phyloP scores from a whole-genome alignment of 2,329 filamentous ascomycete species.

The Acephala macrosclerotiorum region DNA sequence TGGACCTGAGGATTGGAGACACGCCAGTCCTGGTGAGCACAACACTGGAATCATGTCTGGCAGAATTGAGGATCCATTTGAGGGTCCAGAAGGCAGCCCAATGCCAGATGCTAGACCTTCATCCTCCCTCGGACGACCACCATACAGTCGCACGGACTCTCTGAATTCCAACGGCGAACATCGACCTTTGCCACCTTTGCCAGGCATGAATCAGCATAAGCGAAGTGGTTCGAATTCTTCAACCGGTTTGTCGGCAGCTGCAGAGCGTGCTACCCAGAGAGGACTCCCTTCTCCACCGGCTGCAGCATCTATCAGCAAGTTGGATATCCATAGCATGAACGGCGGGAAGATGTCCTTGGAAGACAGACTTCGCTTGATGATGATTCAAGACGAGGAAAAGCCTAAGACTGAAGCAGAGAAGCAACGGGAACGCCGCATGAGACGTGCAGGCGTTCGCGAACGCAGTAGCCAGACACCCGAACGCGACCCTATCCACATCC shows the following conservation, averaged over 20 bases:
- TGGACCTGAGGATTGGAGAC: conserved; percentile 95
- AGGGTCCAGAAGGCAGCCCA: conserved; percentile 67
- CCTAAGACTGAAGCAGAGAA: conserved; percentile 67
- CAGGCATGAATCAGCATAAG: conserved; percentile 60
- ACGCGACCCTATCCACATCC: conserved; percentile 45
- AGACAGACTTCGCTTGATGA: conserved; percentile 87
- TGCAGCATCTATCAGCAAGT: conserved; percentile 72
- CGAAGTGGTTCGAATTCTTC: conserved; percentile 61
- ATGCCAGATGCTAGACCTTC: conserved; percentile 58
- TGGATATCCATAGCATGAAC: conserved; percentile 79
- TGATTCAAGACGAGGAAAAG: conserved; percentile 73
- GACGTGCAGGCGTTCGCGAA: conserved; percentile 64
- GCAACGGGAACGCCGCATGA: conserved; percentile 73
- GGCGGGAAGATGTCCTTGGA: conserved; percentile 83
- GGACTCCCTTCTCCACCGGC: conserved; percentile 76
- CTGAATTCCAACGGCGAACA: conserved; percentile 80
- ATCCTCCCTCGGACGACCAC: conserved; percentile 52
- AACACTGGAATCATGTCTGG: conserved; percentile 36
- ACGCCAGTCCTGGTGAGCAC: conserved; percentile 62
- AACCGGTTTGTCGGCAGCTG: conserved; percentile 70
- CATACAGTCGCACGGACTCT: conserved; percentile 73
- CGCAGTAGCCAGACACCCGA: conserved; percentile 46
- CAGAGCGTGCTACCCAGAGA: conserved; percentile 75
- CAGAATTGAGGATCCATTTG: conserved; percentile 69
- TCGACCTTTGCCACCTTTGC: conserved; percentile 86